phyloP scores from a whole-genome alignment of 805 yeast genomes.

The Cyberlindnera lachancei region DNA sequence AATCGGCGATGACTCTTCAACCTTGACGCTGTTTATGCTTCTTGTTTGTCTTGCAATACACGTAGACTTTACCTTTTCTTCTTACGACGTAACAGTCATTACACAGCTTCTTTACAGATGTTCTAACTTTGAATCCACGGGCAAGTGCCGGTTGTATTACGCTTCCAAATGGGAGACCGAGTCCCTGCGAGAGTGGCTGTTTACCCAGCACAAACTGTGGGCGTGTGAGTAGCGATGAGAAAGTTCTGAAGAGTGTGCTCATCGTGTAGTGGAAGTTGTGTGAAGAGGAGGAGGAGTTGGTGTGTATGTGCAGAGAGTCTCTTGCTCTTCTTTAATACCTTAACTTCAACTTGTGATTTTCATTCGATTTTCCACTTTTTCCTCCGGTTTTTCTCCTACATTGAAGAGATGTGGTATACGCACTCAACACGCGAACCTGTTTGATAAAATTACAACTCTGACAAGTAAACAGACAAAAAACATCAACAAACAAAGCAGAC shows the following conservation, averaged over 20 bases:
- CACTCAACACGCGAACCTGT: too few species aligned
- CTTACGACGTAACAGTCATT: conserved; percentile 82
- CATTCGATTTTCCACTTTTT: too few species aligned
- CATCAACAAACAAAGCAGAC: too few species aligned
- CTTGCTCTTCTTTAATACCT: too few species aligned
- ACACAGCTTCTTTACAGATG: conserved; percentile 91
- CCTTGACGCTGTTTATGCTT: conserved; percentile 95
- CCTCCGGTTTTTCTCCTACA: too few species aligned
- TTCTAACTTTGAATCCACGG: conserved; percentile 84
- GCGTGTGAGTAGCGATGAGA: conserved; percentile 11
- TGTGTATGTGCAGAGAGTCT: too few species aligned
- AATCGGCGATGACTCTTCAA: too few species aligned
- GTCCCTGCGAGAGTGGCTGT: conserved; percentile 7
- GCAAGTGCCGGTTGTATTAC: conserved; percentile 24
- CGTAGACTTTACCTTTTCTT: conserved; percentile 91
- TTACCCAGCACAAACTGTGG: conserved; percentile 5
- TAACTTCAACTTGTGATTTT: too few species aligned
- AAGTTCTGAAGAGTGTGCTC: conserved; percentile 15
- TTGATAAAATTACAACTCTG: too few species aligned
- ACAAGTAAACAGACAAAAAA: too few species aligned
- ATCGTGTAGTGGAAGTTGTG: conserved; percentile 1
- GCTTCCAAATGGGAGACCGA: conserved; percentile 12
- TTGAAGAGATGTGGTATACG: too few species aligned
- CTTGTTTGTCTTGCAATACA: conserved; percentile 86
- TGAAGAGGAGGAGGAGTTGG: too few species aligned